Evolutionary conservation across 768 basidiomycete genomes (phyloP).

Genomic region (Heimioporus sp.): DNA sequence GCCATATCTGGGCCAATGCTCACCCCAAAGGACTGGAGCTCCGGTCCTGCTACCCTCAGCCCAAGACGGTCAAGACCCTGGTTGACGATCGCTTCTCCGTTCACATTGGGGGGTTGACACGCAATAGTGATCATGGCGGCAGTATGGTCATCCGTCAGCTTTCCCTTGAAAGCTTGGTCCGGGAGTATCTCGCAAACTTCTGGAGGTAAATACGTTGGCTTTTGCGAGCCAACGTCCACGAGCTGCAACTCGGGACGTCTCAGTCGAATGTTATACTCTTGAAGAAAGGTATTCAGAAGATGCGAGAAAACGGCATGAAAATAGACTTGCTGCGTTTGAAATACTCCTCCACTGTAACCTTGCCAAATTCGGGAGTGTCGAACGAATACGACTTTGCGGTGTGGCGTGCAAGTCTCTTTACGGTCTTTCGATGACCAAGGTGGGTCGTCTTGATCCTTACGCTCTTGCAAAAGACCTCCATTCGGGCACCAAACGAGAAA

Average conservation of each 20-base stretch:
- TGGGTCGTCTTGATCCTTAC: constrained; percentile 67
- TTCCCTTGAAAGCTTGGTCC: constrained; percentile 45
- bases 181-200: constrained; percentile 50
- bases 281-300: not conserved
- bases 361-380: constrained; percentile 37
- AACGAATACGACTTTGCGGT: constrained; percentile 42
- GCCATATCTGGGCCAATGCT: constrained; percentile 48
- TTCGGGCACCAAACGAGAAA: constrained; percentile 57
- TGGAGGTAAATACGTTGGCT: constrained; percentile 42
- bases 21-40: constrained; percentile 44
- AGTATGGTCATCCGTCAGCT: constrained; percentile 53
- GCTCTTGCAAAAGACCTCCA: constrained; percentile 60
- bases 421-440: constrained; percentile 72
- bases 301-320: not conserved
- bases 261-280: constrained; percentile 45
- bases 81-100: constrained; percentile 42
- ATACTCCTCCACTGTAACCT: constrained; percentile 47
- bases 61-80: constrained; percentile 45
- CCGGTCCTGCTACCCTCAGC: constrained; percentile 32
- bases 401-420: constrained; percentile 50
- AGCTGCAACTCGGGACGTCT: constrained; percentile 40
- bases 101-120: constrained; percentile 48
- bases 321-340: constrained; percentile 43
- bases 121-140: constrained; percentile 49
- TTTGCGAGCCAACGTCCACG: constrained; percentile 44